phyloP scores from a whole-genome alignment of 306 rosid genomes.

The Vigna trinervia region DNA sequence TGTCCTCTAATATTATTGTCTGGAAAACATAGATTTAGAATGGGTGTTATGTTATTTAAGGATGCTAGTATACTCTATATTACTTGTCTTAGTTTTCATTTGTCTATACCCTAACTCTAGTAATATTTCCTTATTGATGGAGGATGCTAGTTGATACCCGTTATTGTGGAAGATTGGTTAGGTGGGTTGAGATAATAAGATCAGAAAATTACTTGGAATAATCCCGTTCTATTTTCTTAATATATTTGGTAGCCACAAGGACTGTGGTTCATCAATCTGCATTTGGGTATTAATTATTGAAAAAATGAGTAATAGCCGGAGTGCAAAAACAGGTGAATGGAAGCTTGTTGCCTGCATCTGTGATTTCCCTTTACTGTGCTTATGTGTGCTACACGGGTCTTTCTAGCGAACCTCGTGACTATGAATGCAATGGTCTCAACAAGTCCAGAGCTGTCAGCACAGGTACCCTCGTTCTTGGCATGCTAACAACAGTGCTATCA shows the following conservation, averaged over 20 bases:
- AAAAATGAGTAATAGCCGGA: constrained; percentile 26
- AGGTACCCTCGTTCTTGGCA: constrained; percentile 83
- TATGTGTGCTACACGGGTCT: constrained; percentile 93
- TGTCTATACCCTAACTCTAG: not conserved
- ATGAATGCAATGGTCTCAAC: constrained; percentile 88
- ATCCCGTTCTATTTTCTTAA: constrained; percentile 16
- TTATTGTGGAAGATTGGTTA: not conserved
- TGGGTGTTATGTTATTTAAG: not conserved
- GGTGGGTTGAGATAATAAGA: not conserved
- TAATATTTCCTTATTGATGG: not conserved
- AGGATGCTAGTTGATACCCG: not conserved
- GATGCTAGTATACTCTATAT: too few species aligned
- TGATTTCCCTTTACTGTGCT: constrained; percentile 88
- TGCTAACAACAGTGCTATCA: constrained; percentile 87
- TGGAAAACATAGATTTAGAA: not conserved
- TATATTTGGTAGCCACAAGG: not conserved
- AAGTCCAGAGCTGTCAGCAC: constrained; percentile 71
- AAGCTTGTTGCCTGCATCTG: constrained; percentile 95
- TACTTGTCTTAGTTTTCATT: not conserved
- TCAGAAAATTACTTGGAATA: not conserved
- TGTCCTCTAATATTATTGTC: not conserved
- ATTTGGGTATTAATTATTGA: not conserved
- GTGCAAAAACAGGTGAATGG: constrained; percentile 82
- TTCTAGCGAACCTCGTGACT: constrained; percentile 83
- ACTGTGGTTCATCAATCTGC: constrained; percentile 25